Percentiles rank a stretch among this genome's conserved stretches.
Evolutionary conservation across 176 grass and related monocot genomes (phyloP).

Genomic region (Raddia guianensis): DNA sequence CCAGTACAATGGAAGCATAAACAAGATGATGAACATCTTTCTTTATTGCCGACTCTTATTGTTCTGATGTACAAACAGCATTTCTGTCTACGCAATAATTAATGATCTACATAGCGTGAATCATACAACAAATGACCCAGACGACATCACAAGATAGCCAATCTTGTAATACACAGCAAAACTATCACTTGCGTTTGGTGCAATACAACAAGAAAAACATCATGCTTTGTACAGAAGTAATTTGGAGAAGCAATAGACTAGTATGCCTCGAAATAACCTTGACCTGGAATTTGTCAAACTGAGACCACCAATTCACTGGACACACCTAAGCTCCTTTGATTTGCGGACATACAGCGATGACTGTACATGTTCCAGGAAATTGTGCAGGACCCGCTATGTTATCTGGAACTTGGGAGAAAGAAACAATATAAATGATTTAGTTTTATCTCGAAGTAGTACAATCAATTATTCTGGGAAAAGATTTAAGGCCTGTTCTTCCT

Average conservation of each 20-base stretch:
- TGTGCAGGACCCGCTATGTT: neutral
- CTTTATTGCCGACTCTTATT: neutral
- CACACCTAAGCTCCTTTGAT: constrained; percentile 27
- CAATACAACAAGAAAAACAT: neutral
- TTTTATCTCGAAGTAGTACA: neutral
- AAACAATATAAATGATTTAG: neutral
- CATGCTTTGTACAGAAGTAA: constrained; percentile 19
- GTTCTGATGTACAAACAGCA: neutral
- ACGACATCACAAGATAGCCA: neutral
- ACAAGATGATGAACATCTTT: neutral
- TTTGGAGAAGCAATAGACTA: neutral
- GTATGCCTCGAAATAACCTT: neutral
- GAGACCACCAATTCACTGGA: neutral
- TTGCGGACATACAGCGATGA: constrained; percentile 9
- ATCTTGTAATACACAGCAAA: constrained; percentile 12
- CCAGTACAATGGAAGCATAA: neutral
- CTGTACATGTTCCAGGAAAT: neutral
- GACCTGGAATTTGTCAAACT: constrained; percentile 1
- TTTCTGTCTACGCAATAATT: constrained; percentile 1
- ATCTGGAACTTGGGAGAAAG: constrained; percentile 41
- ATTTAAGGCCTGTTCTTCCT: too few species aligned
- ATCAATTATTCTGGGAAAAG: neutral
- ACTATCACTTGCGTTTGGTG: neutral
- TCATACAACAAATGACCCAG: neutral
- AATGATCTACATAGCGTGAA: neutral